A percentile compares a stretch with the other conserved stretches of the same genome.
These are phyloP conservation scores for Aureobasidium uvarum DNA, from an alignment of 2,329 filamentous ascomycete genomes.

Conservation along the genomic window DNA sequence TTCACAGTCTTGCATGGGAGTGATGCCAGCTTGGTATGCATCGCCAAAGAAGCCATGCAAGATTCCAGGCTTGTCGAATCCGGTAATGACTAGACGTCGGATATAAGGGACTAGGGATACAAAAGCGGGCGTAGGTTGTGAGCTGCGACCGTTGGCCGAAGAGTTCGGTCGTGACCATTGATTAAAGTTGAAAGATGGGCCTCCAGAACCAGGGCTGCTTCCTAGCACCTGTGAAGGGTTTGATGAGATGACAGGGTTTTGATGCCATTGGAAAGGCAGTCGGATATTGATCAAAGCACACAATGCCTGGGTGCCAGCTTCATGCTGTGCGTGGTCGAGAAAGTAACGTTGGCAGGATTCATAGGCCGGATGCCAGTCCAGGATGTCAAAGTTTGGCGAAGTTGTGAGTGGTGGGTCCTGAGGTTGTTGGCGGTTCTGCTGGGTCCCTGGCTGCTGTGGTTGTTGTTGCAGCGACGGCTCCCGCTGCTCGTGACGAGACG, in stretches of 20 bases:
- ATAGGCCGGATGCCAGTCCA: conserved; percentile 90
- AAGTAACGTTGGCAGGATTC: conserved; percentile 90
- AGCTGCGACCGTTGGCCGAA: conserved; percentile 41
- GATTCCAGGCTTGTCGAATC: conserved; percentile 82
- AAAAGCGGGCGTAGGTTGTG: conserved; percentile 36
- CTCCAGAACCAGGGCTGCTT: conserved; percentile 4
- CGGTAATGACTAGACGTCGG: conserved; percentile 83
- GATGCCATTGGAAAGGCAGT: conserved; percentile 74
- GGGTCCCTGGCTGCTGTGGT: conserved; percentile 5
- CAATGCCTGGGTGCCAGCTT: conserved; percentile 76
- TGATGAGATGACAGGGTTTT: conserved; percentile 49
- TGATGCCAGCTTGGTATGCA: conserved; percentile 77
- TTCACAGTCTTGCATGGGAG: conserved; percentile 82
- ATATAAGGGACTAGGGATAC: conserved; percentile 85
- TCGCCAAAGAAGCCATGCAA: conserved; percentile 97
- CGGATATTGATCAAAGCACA: conserved; percentile 90
- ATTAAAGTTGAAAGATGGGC: conserved; percentile 33
- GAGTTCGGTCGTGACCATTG: conserved; percentile 40
- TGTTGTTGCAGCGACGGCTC: conserved; percentile 14
- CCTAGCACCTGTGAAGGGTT: conserved; percentile 28
- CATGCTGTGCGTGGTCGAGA: conserved; percentile 85
- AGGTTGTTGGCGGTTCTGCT: conserved; percentile 2
- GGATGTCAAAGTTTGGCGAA: conserved; percentile 67
- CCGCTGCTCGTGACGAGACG: conserved; percentile 5
- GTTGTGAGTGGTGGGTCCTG: conserved; percentile 37